Evolutionary conservation across 768 basidiomycete genomes (phyloP).

Genomic region (Pleurotus giganteus): DNA sequence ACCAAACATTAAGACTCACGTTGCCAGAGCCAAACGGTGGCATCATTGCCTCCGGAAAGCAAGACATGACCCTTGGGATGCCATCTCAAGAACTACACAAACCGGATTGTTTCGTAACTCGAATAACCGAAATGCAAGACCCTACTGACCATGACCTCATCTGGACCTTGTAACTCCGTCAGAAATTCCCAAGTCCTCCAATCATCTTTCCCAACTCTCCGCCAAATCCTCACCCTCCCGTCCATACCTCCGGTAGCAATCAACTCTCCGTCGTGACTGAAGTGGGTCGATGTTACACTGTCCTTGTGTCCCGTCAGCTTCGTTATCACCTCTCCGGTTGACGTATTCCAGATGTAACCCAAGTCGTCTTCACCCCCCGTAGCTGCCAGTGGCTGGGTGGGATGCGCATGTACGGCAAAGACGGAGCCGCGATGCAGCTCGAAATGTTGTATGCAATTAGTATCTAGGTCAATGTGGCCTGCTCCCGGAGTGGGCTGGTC

Average conservation of each 20-base stretch:
- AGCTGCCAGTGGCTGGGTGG: slow-evolving; percentile 75
- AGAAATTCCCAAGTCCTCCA: slow-evolving; percentile 91
- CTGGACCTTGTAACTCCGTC: slow-evolving; percentile 88
- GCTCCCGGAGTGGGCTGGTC: slow-evolving; percentile 43
- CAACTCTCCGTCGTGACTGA: slow-evolving; percentile 89
- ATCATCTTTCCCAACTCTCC: slow-evolving; percentile 72
- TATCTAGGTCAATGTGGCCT: slow-evolving; percentile 29
- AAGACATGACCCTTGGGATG: slow-evolving; percentile 92
- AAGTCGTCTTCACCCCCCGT: slow-evolving; percentile 96
- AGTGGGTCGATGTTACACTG: slow-evolving; percentile 77
- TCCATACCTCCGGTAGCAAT: slow-evolving; percentile 98
- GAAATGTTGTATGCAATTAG: slow-evolving; percentile 56
- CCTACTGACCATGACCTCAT: slow-evolving; percentile 85
- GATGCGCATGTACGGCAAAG: slow-evolving; percentile 83
- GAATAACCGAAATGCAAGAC: slow-evolving; percentile 3
- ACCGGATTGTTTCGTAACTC: background rate
- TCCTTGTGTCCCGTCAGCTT: slow-evolving; percentile 92
- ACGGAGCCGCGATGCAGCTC: slow-evolving; percentile 71
- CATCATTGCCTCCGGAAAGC: slow-evolving; percentile 89
- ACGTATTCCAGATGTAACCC: slow-evolving; percentile 91
- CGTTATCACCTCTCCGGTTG: slow-evolving; percentile 74
- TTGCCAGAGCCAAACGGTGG: slow-evolving; percentile 97
- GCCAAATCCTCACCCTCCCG: slow-evolving; percentile 90
- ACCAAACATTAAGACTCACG: slow-evolving; percentile 45
- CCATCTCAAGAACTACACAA: slow-evolving; percentile 84